phyloP scores from a whole-genome alignment of 305 asterid species.

The Salvia sclarea region DNA sequence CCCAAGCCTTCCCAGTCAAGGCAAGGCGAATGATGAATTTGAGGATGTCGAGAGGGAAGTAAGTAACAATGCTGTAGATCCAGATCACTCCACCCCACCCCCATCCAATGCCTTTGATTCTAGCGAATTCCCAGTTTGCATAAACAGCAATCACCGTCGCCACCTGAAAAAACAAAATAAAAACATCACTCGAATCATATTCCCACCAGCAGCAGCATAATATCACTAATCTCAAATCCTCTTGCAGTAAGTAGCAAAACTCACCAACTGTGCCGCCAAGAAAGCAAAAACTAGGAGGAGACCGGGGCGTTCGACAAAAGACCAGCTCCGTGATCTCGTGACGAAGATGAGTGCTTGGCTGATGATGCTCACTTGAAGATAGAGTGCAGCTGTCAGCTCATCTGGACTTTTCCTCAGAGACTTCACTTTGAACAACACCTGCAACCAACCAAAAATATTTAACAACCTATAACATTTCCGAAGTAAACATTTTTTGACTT shows the following conservation, averaged over 20 bases:
- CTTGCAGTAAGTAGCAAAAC: neutral
- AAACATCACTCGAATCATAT: no score
- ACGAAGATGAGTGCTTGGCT: slow-evolving; percentile 92
- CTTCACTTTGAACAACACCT: no score
- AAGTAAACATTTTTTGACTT: no score
- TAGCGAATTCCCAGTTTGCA: slow-evolving; percentile 73
- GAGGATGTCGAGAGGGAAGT: slow-evolving; percentile 69
- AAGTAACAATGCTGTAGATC: slow-evolving; percentile 61
- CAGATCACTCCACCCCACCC: slow-evolving; percentile 81
- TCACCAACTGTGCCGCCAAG: slow-evolving; percentile 61
- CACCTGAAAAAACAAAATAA: slow-evolving; percentile 35
- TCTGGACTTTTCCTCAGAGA: slow-evolving; percentile 10
- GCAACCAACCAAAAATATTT: no score
- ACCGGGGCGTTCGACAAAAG: slow-evolving; percentile 64
- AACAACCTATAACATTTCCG: no score
- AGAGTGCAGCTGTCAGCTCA: slow-evolving; percentile 78
- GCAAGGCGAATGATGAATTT: slow-evolving; percentile 61
- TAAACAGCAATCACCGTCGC: slow-evolving; percentile 68
- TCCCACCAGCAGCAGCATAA: neutral
- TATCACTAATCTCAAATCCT: no score
- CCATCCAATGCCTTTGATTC: slow-evolving; percentile 74
- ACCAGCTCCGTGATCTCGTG: slow-evolving; percentile 73
- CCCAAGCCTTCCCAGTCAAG: slow-evolving; percentile 78
- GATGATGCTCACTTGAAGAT: slow-evolving; percentile 92
- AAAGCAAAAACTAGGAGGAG: slow-evolving; percentile 55